Conservation (phyloP, 345 rosid species). For the Dovyalis caffra region DNA sequence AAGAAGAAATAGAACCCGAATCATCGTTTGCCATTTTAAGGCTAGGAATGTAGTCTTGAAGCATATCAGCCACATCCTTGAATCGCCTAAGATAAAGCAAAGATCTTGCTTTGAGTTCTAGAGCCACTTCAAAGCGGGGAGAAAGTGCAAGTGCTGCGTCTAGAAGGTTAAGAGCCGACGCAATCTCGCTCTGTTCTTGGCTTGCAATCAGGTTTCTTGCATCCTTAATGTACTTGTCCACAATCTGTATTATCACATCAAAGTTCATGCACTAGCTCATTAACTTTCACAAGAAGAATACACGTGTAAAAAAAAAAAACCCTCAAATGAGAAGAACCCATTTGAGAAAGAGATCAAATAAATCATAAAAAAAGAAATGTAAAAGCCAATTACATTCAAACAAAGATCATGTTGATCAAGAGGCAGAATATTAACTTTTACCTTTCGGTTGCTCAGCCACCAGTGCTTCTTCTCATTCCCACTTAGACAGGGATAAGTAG, state of each 20-base stretch:
- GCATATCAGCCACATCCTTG: slow-evolving; percentile 77
- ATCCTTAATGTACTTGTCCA: slow-evolving; percentile 69
- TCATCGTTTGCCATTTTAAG: slow-evolving; percentile 56
- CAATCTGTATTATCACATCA: slow-evolving; percentile 41
- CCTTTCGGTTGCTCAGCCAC: slow-evolving; percentile 94
- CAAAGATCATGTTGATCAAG: too few species aligned
- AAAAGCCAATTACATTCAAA: not conserved
- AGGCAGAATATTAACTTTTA: slow-evolving; percentile 7
- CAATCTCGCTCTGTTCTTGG: slow-evolving; percentile 56
- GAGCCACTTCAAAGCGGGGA: slow-evolving; percentile 71
- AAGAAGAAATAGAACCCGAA: slow-evolving; percentile 47
- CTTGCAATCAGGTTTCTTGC: slow-evolving; percentile 67
- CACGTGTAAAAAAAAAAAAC: not conserved
- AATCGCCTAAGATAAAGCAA: slow-evolving; percentile 61
- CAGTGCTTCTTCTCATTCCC: slow-evolving; percentile 62
- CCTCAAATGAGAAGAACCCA: not conserved
- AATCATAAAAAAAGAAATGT: not conserved
- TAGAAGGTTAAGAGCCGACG: slow-evolving; percentile 63
- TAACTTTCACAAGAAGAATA: not conserved
- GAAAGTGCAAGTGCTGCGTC: slow-evolving; percentile 74
- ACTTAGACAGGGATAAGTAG: slow-evolving; percentile 37
- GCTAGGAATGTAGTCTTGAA: slow-evolving; percentile 86
- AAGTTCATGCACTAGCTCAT: not conserved
- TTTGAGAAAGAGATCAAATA: not conserved
- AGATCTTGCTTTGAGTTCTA: slow-evolving; percentile 80